Conservation (phyloP, 2,329 filamentous ascomycete species). For the Fusarium beomiforme region DNA sequence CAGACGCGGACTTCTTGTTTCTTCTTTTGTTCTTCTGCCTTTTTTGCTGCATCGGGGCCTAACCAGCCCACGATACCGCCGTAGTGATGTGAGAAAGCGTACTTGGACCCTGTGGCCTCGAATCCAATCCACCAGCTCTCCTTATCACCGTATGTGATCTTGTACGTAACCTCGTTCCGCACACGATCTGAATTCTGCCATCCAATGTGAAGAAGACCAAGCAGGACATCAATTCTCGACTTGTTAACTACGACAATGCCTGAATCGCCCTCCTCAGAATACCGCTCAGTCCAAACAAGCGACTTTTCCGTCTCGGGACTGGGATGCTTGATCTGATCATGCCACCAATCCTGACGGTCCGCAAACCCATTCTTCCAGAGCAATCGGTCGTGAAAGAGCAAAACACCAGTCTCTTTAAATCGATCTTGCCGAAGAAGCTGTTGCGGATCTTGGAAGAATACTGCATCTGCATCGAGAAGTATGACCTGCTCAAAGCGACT, state of each 20-base stretch:
- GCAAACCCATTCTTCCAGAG: conserved; percentile 49
- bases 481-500: conserved; percentile 51
- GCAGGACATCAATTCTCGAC: conserved; percentile 47
- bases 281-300: conserved; percentile 52
- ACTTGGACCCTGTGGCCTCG: conserved; percentile 51
- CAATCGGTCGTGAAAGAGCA: conserved; percentile 55
- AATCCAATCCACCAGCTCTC: conserved; percentile 59
- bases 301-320: conserved; percentile 48
- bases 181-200: conserved; percentile 57
- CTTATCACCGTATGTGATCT: conserved; percentile 56
- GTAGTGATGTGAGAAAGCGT: conserved; percentile 54
- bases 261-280: conserved; percentile 55
- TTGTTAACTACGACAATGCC: conserved; percentile 56
- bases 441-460: conserved; percentile 52
- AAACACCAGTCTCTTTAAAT: conserved; percentile 47
- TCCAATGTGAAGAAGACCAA: conserved; percentile 53
- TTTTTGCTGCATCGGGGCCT: not conserved
- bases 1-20: conserved; percentile 45
- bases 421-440: conserved; percentile 45
- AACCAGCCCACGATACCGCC: conserved; percentile 53
- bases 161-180: conserved; percentile 53
- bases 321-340: conserved; percentile 49
- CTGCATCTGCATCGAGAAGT: conserved; percentile 52
- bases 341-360: conserved; percentile 52
- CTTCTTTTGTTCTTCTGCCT: not conserved